Conservation (phyloP, 805 yeast species). For the Ogataea trehalophila region DNA sequence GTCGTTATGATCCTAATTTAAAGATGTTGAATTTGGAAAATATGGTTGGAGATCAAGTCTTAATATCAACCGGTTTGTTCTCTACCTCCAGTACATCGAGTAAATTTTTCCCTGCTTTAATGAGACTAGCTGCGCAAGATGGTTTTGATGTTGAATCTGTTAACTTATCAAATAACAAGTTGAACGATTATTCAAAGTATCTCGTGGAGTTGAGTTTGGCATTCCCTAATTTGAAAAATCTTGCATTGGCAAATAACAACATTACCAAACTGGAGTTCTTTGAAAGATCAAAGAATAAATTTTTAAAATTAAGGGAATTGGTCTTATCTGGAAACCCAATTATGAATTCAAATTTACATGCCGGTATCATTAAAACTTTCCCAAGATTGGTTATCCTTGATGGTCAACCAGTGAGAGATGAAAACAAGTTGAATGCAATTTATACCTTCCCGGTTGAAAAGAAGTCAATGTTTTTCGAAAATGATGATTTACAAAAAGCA, state of each 20-base stretch:
- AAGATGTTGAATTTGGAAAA: slow-evolving; percentile 66
- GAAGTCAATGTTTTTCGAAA: slow-evolving; percentile 77
- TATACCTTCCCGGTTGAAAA: slow-evolving; percentile 50
- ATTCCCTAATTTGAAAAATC: slow-evolving; percentile 71
- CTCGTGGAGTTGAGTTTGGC: slow-evolving; percentile 64
- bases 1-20: slow-evolving; percentile 60
- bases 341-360: slow-evolving; percentile 38
- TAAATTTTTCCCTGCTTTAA: slow-evolving; percentile 85
- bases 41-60: slow-evolving; percentile 57
- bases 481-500: slow-evolving; percentile 58
- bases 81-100: slow-evolving; percentile 39
- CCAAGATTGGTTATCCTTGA: slow-evolving; percentile 80
- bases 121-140: slow-evolving; percentile 66
- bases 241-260: slow-evolving; percentile 75
- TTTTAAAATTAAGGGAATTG: slow-evolving; percentile 68
- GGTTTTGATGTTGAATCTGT: slow-evolving; percentile 60
- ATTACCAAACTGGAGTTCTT: slow-evolving; percentile 54
- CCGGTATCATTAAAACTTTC: slow-evolving; percentile 64
- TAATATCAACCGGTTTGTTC: slow-evolving; percentile 61
- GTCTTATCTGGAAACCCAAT: slow-evolving; percentile 79
- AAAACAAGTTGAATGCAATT: slow-evolving; percentile 46
- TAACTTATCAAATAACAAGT: slow-evolving; percentile 59
- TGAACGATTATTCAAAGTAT: slow-evolving; percentile 52
- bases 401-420: slow-evolving; percentile 75
- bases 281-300: slow-evolving; percentile 74